Evolutionary conservation across 805 yeast genomes (phyloP).

Genomic region (Lipomyces yamadae): DNA sequence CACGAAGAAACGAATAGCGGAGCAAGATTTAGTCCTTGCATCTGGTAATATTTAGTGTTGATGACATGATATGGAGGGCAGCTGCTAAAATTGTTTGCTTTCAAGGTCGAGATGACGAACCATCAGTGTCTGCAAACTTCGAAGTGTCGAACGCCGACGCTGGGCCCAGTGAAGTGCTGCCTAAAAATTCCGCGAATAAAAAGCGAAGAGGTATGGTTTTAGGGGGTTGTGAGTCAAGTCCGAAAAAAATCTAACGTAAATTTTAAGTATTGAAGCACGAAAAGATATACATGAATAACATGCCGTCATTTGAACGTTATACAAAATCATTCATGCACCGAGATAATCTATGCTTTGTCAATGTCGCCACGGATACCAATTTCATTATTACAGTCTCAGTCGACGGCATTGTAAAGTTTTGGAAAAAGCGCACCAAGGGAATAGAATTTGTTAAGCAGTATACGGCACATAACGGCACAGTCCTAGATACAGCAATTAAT

Average conservation of each 20-base stretch:
- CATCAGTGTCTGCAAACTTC: conserved; percentile 1
- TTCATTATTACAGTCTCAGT: conserved; percentile 44
- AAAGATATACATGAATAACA: conserved; percentile 23
- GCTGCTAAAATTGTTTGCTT: neutral
- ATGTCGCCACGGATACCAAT: conserved; percentile 31
- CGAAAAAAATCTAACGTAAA: too few species aligned
- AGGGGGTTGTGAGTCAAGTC: neutral
- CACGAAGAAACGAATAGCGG: conserved; percentile 2
- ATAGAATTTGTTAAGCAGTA: conserved; percentile 47
- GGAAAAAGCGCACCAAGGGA: conserved; percentile 40
- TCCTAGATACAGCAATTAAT: conserved; percentile 33
- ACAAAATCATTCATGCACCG: conserved; percentile 41
- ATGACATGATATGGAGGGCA: neutral
- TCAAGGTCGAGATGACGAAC: neutral
- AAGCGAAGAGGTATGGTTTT: conserved; percentile 23
- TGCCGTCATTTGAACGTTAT: conserved; percentile 39
- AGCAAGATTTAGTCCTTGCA: neutral
- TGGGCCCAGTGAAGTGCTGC: conserved; percentile 28
- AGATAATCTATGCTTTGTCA: conserved; percentile 26
- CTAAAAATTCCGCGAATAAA: conserved; percentile 13
- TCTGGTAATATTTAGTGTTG: neutral
- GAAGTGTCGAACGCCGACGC: conserved; percentile 22
- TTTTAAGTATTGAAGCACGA: conserved; percentile 34
- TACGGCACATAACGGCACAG: conserved; percentile 38
- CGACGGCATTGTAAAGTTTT: conserved; percentile 48